Evolutionary conservation across 139 green algal genomes (phyloP).

Genomic region (Chlorella sp.): DNA sequence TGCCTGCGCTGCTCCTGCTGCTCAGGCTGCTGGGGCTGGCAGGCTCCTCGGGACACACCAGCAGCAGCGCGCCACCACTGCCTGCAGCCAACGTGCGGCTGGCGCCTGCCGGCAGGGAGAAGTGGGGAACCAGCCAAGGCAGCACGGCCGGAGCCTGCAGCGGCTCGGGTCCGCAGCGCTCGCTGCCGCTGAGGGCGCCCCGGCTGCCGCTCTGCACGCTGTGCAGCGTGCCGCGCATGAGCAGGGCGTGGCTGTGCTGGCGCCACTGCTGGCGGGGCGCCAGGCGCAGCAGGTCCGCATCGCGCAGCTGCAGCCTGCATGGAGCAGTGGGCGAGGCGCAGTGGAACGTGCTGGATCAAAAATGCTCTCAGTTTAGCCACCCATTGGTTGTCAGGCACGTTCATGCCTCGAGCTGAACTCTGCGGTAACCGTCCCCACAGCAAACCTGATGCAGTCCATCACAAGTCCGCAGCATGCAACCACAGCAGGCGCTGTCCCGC

Average conservation of each 20-base stretch:
- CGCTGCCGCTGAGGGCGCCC: background rate
- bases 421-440: too few species aligned
- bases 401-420: too few species aligned
- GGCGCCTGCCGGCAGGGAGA: background rate
- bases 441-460: too few species aligned
- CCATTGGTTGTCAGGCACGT: too few species aligned
- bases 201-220: background rate
- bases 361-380: too few species aligned
- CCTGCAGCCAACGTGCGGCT: background rate
- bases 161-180: too few species aligned
- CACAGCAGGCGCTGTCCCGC: too few species aligned
- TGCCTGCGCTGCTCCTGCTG: background rate
- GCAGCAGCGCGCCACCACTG: background rate
- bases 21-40: background rate
- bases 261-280: constrained; percentile 9
- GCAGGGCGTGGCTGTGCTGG: constrained; percentile 30
- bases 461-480: background rate
- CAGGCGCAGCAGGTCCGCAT: constrained; percentile 45
- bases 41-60: constrained; percentile 2
- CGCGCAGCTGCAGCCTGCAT: constrained; percentile 39
- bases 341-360: too few species aligned
- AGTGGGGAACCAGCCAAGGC: background rate
- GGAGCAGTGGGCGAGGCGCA: too few species aligned
- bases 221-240: constrained; percentile 47
- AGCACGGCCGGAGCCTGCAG: background rate